Evolutionary conservation across 495 filamentous ascomycete species (phyloP).

Genomic region (Haplographium delicatum): DNA sequence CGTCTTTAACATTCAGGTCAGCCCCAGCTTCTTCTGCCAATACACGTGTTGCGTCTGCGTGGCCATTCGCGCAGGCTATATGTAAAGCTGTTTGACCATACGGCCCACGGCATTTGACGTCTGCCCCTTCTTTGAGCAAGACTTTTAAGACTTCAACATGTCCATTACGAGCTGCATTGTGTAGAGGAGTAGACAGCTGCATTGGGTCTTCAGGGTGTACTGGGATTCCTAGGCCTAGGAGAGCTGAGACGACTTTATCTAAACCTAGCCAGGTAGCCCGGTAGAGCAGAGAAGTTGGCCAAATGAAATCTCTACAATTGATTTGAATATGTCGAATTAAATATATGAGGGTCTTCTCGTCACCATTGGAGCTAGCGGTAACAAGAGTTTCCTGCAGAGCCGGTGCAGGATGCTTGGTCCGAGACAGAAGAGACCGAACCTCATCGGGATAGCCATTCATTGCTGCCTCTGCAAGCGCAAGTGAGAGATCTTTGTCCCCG

Average conservation of each 20-base stretch:
- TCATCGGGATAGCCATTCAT: neutral
- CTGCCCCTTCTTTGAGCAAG: neutral
- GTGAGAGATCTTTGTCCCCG: neutral
- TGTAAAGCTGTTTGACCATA: neutral
- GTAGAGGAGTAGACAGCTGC: neutral
- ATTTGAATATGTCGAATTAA: neutral
- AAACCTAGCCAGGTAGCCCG: constrained; percentile 16
- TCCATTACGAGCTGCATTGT: neutral
- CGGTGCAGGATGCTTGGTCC: neutral
- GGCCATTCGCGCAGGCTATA: neutral
- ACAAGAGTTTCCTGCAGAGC: constrained; percentile 13
- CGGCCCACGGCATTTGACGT: neutral
- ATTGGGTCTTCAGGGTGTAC: neutral
- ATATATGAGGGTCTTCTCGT: constrained; percentile 1
- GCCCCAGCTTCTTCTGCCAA: neutral
- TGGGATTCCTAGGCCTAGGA: neutral
- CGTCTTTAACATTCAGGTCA: neutral
- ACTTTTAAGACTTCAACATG: constrained; percentile 4
- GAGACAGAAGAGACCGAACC: neutral
- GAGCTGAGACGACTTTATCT: constrained; percentile 4
- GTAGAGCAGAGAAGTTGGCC: constrained; percentile 8
- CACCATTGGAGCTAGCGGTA: constrained; percentile 5
- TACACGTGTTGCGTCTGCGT: neutral
- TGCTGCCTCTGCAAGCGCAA: neutral
- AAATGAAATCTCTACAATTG: constrained; percentile 9